These are phyloP conservation scores for Podosphaera xanthii DNA, from an alignment of 2,329 filamentous ascomycete species.

Conservation along the genomic window DNA sequence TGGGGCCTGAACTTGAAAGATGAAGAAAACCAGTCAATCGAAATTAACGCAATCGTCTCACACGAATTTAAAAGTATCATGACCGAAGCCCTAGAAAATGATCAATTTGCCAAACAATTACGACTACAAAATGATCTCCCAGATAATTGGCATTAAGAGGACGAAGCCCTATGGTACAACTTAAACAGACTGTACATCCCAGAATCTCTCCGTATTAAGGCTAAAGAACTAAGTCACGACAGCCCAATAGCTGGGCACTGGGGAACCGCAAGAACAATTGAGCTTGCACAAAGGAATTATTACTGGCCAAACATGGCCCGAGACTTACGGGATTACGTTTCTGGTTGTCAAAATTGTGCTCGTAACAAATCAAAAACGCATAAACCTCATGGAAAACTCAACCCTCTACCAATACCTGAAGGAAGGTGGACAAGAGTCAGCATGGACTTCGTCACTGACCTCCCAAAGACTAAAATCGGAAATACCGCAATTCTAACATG, in stretches of 20 bases:
- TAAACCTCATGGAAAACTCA: too few relatives aligned
- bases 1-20: too few relatives aligned
- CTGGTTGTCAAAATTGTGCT: not conserved
- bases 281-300: not conserved
- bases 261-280: too few relatives aligned
- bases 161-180: not conserved
- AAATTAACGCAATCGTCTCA: not conserved
- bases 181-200: not conserved
- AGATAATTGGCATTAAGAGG: not conserved
- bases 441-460: too few relatives aligned
- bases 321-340: not conserved
- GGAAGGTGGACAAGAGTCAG: too few relatives aligned
- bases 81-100: not conserved
- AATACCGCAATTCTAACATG: too few relatives aligned
- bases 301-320: not conserved
- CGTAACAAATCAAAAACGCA: not conserved
- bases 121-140: not conserved
- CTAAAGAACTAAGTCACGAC: not conserved
- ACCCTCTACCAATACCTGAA: too few relatives aligned
- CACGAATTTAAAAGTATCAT: not conserved
- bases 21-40: too few relatives aligned
- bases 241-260: not conserved
- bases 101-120: not conserved
- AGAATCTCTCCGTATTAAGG: not conserved
- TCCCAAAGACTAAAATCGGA: too few relatives aligned